phyloP scores from a whole-genome alignment of 2,329 filamentous ascomycete species.

The Teratosphaeriaceae sp. region DNA sequence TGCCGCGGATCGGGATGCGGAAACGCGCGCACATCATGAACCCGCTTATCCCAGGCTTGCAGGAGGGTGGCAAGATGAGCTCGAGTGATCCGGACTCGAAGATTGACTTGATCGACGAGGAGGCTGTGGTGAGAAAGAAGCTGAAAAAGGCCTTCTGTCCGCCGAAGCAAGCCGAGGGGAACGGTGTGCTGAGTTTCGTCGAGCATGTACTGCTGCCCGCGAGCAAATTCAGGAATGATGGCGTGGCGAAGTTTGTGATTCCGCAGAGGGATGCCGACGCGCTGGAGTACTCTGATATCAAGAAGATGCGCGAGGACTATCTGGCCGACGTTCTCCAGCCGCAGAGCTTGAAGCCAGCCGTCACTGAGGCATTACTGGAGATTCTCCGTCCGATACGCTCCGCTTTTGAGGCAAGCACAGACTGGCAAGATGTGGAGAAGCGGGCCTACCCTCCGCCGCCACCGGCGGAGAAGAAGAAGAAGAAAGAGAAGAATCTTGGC shows the following conservation, averaged over 20 bases:
- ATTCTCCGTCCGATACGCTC: constrained; percentile 72
- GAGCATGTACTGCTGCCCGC: constrained; percentile 82
- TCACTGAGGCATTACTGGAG: constrained; percentile 63
- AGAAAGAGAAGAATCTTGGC: constrained; percentile 67
- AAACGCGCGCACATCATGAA: constrained; percentile 71
- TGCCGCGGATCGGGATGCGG: constrained; percentile 80
- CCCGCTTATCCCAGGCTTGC: constrained; percentile 81
- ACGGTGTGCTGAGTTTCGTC: constrained; percentile 79
- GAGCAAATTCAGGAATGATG: constrained; percentile 51
- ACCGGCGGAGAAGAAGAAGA: constrained; percentile 59
- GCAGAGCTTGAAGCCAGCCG: constrained; percentile 79
- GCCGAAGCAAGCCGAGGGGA: constrained; percentile 71
- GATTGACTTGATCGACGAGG: constrained; percentile 81
- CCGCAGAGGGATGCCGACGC: constrained; percentile 61
- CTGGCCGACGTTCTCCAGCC: constrained; percentile 61
- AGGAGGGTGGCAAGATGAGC: constrained; percentile 72
- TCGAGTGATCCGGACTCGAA: constrained; percentile 67
- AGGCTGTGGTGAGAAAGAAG: constrained; percentile 73
- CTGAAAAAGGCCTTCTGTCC: constrained; percentile 76
- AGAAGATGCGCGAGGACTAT: constrained; percentile 74
- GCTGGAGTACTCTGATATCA: constrained; percentile 70
- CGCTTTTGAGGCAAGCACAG: constrained; percentile 61
- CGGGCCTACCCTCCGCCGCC: constrained; percentile 74
- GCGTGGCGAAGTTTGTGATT: constrained; percentile 58
- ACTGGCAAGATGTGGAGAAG: constrained; percentile 72